These are phyloP conservation scores for Apiospora arundinis DNA, from an alignment of 2,329 filamentous ascomycete genomes.

Conservation along the genomic window DNA sequence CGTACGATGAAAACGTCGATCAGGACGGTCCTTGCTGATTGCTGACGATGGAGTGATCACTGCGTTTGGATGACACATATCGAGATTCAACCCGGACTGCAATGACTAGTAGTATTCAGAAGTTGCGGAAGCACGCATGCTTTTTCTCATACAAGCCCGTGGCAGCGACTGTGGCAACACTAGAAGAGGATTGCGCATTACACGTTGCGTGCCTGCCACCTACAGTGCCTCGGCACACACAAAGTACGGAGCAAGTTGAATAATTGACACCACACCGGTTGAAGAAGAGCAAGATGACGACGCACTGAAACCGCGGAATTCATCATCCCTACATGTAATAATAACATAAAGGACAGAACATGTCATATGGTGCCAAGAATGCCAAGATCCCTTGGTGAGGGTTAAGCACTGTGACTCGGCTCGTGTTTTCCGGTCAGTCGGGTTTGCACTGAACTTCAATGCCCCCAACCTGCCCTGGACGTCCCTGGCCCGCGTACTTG, in stretches of 20 bases:
- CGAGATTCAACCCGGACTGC: background rate
- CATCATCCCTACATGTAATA: background rate
- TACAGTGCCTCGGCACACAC: background rate
- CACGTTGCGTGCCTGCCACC: background rate
- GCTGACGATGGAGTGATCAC: background rate
- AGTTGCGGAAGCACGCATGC: background rate
- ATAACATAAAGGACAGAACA: background rate
- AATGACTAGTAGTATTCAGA: conserved; percentile 1
- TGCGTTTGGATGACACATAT: conserved; percentile 11
- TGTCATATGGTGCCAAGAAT: conserved; percentile 2
- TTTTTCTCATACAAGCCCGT: background rate
- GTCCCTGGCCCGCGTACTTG: background rate
- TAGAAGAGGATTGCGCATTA: background rate
- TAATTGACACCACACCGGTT: background rate
- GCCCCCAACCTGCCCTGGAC: no score
- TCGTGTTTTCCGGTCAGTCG: conserved; percentile 13
- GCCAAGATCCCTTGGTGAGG: background rate
- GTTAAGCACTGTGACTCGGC: conserved; percentile 17
- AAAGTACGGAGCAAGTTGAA: background rate
- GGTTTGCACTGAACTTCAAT: background rate
- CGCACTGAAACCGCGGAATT: background rate
- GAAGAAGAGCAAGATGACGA: background rate
- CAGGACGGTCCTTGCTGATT: background rate
- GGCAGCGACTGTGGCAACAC: background rate
- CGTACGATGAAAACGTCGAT: background rate